phyloP scores from a whole-genome alignment of 1,284 basidiomycete species.

The Boletus albobrunnescens region DNA sequence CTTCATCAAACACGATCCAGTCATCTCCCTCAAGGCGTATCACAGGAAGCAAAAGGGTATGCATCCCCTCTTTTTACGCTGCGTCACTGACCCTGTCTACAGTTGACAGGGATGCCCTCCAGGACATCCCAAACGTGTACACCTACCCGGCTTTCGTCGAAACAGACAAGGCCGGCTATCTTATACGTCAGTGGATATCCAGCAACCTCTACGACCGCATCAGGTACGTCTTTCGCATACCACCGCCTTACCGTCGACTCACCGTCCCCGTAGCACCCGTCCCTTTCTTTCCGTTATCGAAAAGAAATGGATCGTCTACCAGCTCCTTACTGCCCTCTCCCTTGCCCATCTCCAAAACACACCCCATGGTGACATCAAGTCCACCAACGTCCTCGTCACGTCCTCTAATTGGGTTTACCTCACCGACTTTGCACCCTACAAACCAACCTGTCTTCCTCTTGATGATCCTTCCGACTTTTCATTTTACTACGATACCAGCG shows the following conservation, averaged over 20 bases:
- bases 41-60: slow-evolving; percentile 62
- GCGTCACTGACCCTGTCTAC: slow-evolving; percentile 6
- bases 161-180: slow-evolving; percentile 94
- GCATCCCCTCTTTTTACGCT: slow-evolving; percentile 7
- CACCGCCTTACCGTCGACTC: not conserved
- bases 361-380: slow-evolving; percentile 96
- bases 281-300: slow-evolving; percentile 90
- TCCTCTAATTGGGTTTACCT: slow-evolving; percentile 95
- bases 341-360: slow-evolving; percentile 81
- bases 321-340: slow-evolving; percentile 82
- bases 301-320: slow-evolving; percentile 98
- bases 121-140: slow-evolving; percentile 85
- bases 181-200: slow-evolving; percentile 92
- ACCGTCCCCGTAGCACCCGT: slow-evolving; percentile 64
- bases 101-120: slow-evolving; percentile 83
- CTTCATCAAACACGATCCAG: slow-evolving; percentile 74
- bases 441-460: slow-evolving; percentile 91
- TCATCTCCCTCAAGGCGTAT: slow-evolving; percentile 58
- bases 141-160: slow-evolving; percentile 90
- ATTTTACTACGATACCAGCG: slow-evolving; percentile 96
- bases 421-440: slow-evolving; percentile 96
- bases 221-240: slow-evolving; percentile 59
- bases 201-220: slow-evolving; percentile 97
- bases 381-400: slow-evolving; percentile 95
- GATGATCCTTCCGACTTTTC: slow-evolving; percentile 98